Percentiles rank a stretch among this genome's conserved stretches.
These are phyloP conservation scores for Laetiporus sulphureus DNA, from an alignment of 1,284 basidiomycete genomes.

Conservation along the genomic window DNA sequence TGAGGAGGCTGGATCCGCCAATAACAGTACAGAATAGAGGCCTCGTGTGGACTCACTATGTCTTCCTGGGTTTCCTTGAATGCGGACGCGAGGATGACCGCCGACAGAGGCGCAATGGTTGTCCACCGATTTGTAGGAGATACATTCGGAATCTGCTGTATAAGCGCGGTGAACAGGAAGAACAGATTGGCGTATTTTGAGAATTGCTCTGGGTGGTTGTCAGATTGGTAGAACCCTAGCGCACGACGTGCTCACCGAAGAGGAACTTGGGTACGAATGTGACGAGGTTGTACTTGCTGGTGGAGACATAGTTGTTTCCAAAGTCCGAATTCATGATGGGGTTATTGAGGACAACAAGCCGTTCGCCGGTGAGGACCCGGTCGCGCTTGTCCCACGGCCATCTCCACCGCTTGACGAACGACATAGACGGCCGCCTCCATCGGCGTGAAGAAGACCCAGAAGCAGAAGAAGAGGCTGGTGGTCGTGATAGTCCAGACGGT, in stretches of 20 bases:
- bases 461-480: conserved; percentile 32
- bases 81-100: conserved; percentile 92
- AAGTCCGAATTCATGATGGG: conserved; percentile 59
- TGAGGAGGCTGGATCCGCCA: background rate
- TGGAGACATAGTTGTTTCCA: conserved; percentile 83
- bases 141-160: conserved; percentile 97
- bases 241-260: conserved; percentile 51
- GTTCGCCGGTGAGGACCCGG: conserved; percentile 52
- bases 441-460: conserved; percentile 20
- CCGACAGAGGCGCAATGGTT: conserved; percentile 87
- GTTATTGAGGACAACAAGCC: conserved; percentile 72
- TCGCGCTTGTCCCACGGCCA: conserved; percentile 80
- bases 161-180: conserved; percentile 97
- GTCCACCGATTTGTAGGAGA: conserved; percentile 96
- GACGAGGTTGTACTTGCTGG: conserved; percentile 90
- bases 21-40: background rate
- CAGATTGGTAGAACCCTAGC: background rate
- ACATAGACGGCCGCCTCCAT: conserved; percentile 16
- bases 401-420: conserved; percentile 42
- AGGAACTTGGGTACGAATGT: conserved; percentile 95
- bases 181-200: conserved; percentile 98
- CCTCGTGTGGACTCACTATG: conserved; percentile 38
- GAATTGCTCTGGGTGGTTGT: conserved; percentile 74
- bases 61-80: conserved; percentile 98
- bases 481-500: conserved; percentile 28